Evolutionary conservation across 2,329 filamentous ascomycete genomes (phyloP).

Genomic region (Sclerotinia spermophila): DNA sequence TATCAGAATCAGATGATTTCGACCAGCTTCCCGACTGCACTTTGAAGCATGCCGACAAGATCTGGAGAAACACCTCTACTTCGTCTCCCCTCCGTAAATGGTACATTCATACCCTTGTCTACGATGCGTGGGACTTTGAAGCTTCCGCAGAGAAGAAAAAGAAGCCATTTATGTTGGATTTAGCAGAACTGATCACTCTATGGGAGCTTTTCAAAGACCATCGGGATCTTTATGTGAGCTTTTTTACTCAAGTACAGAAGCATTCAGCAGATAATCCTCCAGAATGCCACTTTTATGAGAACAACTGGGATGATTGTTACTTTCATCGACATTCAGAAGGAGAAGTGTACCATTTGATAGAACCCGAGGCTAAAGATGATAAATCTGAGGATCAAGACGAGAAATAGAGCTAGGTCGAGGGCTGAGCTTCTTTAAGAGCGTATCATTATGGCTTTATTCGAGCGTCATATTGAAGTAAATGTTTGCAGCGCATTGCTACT

Average conservation of each 20-base stretch:
- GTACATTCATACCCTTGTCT: not conserved
- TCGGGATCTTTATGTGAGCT: not conserved
- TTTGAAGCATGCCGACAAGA: not conserved
- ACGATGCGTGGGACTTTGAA: not conserved
- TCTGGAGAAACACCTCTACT: not conserved
- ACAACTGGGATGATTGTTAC: not conserved
- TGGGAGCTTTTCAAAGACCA: not conserved
- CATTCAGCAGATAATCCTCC: not conserved
- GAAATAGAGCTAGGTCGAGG: too few relatives aligned
- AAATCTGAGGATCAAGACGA: too few relatives aligned
- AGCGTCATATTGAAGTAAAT: fast-evolving
- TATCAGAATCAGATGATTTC: too few relatives aligned
- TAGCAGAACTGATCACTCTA: fast-evolving
- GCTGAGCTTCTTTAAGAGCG: not conserved
- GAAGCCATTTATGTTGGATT: not conserved
- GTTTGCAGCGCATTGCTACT: not conserved
- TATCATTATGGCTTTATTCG: not conserved
- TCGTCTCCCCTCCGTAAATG: not conserved
- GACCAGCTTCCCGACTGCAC: too few relatives aligned
- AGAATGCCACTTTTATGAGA: not conserved
- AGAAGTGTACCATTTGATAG: not conserved
- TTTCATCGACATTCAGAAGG: not conserved
- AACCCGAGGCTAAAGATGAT: not conserved
- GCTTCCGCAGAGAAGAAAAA: not conserved
- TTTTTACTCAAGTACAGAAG: not conserved